These are phyloP conservation scores for Guadua angustifolia DNA, from an alignment of 176 grass and related monocot species.

Conservation along the genomic window DNA sequence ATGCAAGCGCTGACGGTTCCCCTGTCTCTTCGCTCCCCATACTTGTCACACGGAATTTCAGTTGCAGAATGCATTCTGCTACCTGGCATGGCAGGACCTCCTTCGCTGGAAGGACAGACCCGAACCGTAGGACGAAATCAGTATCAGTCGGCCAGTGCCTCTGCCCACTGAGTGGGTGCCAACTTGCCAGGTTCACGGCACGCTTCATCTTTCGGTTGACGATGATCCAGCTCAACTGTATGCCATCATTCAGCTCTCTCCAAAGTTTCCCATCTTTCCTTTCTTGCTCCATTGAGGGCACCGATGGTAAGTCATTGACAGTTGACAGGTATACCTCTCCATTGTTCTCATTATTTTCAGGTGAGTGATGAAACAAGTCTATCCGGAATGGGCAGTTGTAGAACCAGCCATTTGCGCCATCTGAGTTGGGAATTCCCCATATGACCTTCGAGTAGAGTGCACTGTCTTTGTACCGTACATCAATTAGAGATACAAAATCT, in stretches of 20 bases:
- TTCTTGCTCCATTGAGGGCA: constrained; percentile 52
- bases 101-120: constrained; percentile 54
- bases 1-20: background rate
- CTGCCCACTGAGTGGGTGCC: constrained; percentile 41
- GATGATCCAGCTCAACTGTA: constrained; percentile 56
- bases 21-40: constrained; percentile 2
- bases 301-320: constrained; percentile 7
- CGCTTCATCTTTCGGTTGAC: constrained; percentile 45
- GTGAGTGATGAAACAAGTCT: constrained; percentile 35
- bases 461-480: constrained; percentile 38
- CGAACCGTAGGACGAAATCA: constrained; percentile 42
- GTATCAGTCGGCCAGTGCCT: constrained; percentile 53
- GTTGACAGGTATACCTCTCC: constrained; percentile 36
- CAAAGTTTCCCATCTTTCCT: constrained; percentile 54
- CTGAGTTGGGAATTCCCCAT: constrained; percentile 45
- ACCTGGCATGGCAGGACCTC: constrained; percentile 49
- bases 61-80: constrained; percentile 47
- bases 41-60: constrained; percentile 38
- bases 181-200: constrained; percentile 53
- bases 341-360: constrained; percentile 35
- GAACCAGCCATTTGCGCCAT: constrained; percentile 48
- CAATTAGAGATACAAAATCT: constrained; percentile 40
- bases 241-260: constrained; percentile 44
- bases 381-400: constrained; percentile 50
- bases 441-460: constrained; percentile 47